Evolutionary conservation across 1,284 basidiomycete species (phyloP), one percentile per base, ranked within the genome.

Genomic region (Hemileia vastatrix): DNA sequence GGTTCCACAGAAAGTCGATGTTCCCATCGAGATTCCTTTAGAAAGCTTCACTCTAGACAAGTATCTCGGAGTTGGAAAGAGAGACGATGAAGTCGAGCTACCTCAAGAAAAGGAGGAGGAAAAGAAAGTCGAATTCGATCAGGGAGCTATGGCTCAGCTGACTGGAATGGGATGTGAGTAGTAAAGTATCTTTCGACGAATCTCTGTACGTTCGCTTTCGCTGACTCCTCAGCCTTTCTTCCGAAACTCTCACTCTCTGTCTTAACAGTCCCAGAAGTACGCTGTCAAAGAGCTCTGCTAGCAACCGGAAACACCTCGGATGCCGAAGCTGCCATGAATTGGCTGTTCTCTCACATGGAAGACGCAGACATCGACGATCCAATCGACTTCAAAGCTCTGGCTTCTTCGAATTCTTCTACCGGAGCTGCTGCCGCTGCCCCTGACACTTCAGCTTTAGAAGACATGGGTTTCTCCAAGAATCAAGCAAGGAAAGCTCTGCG

Each of bases 321-420:
- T 68, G 79, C 87, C 0, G 89, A 94, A 70, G 81, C 81, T 0
- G 93, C 94, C 0, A 95, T 93, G 89, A 86, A 90, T 67, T 98
- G 94, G 94, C 77, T 98, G 45, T 95, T 98, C 73, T 81, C 79
- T 57, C 94, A 96, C 76, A 90, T 94, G 88, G 93, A 97, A 6
- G 94, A 97, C 76, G 51, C 33, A 23, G 40, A 1, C 59, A 67
- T 73, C 9, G 73, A 73, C 45, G 69, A 68, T 23, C 72, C 72
- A 0, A 69, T 71, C 19, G 62, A 67, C 53, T 63, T 66, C 48
- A 36, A 36, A 15, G 52, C 31, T 18, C n/a, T 64, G 13, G 27
- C 27, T 27, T 27, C 27, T 27, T 27, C 27, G 27, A 23, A 62
- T 4, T 13, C 57, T 6, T 18, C 36, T n/a, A 9, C 21, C 8